Evolutionary conservation across 352 stramenopile genomes (phyloP), one percentile per base, ranked within the genome.

Genomic region (Aphanomyces stellatus): DNA sequence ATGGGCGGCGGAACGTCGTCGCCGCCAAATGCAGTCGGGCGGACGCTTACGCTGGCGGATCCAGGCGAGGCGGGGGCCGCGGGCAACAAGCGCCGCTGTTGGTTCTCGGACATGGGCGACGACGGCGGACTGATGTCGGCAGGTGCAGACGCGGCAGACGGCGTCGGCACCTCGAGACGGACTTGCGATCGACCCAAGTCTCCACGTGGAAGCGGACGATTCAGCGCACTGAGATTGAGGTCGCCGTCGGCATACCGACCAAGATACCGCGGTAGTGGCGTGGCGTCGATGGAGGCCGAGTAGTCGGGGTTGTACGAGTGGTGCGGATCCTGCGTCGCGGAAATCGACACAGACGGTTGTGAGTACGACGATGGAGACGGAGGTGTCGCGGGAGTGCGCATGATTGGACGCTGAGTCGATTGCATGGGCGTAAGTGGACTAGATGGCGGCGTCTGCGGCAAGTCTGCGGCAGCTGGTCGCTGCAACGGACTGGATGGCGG

Each of bases 261-360:
- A 22, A 92, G 76, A 60, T 94, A 94, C n/a, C 83, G 81, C 25
- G 85, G 81, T 51, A 75, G 81, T 2, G 83, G 83, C 4, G 85
- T 92, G 0, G 82, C 82, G 34, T 92, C 82, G 53, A 92, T 80
- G 3, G 85, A 94, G 10, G 85, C 82, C 43, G 82, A 91, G 77
- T 85, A 90, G 70, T 94, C 85, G n/a, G n/a, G n/a, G 0, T 82
- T 76, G 48, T 90, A 92, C 30, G 73, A 70, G 66, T 83, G 88
- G 43, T 81, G 81, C 35, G 78, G 79, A 51, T 87, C 79, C 59
- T 89, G 81, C 0, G 85, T 94, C 30, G 85, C 85, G 0, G 85
- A 94, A 28, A 94, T 81, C 25, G 85, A 94, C 48, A 92, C 75
- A 65, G 85, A 89, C 53, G 80, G 77, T 34, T 72, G 80, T 11